phyloP scores from a whole-genome alignment of 1,139 yeast genomes.

The Blastobotrys aristatus region DNA sequence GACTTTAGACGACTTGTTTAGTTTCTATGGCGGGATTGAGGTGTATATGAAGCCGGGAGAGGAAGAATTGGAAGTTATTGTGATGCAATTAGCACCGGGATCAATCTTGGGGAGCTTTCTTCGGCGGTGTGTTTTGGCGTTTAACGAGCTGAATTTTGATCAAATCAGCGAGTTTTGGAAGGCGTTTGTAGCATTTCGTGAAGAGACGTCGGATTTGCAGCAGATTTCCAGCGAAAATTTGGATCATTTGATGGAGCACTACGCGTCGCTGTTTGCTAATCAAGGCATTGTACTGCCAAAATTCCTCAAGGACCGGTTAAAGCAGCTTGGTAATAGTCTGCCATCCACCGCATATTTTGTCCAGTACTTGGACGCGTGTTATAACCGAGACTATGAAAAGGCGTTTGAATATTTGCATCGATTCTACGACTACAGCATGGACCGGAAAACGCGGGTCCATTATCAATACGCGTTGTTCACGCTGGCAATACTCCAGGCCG shows the following conservation, averaged over 20 bases:
- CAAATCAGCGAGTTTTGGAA: constrained; percentile 49
- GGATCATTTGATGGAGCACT: constrained; percentile 49
- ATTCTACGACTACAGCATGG: constrained; percentile 82
- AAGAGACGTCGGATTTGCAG: constrained; percentile 2
- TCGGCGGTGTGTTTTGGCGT: constrained; percentile 42
- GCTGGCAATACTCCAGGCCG: constrained; percentile 71
- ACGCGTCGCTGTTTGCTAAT: constrained; percentile 51
- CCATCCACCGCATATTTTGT: constrained; percentile 65
- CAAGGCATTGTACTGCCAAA: constrained; percentile 41
- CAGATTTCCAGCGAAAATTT: constrained; percentile 39
- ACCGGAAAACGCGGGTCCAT: constrained; percentile 51
- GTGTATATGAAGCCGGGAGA: not conserved
- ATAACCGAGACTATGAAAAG: constrained; percentile 61
- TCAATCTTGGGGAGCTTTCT: constrained; percentile 42
- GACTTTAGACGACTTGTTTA: constrained; percentile 20
- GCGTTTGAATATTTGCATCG: constrained; percentile 71
- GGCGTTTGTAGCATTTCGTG: not conserved
- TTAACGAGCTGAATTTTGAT: constrained; percentile 54
- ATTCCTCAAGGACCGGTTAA: constrained; percentile 44
- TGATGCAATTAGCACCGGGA: not conserved
- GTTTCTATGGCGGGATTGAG: constrained; percentile 8
- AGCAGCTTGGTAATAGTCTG: constrained; percentile 33
- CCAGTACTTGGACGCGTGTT: constrained; percentile 57
- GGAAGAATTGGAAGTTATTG: not conserved
- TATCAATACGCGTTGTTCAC: constrained; percentile 82